Evolutionary conservation across 1,284 basidiomycete genomes (phyloP).

Genomic region (Ustilago vetiveriae): DNA sequence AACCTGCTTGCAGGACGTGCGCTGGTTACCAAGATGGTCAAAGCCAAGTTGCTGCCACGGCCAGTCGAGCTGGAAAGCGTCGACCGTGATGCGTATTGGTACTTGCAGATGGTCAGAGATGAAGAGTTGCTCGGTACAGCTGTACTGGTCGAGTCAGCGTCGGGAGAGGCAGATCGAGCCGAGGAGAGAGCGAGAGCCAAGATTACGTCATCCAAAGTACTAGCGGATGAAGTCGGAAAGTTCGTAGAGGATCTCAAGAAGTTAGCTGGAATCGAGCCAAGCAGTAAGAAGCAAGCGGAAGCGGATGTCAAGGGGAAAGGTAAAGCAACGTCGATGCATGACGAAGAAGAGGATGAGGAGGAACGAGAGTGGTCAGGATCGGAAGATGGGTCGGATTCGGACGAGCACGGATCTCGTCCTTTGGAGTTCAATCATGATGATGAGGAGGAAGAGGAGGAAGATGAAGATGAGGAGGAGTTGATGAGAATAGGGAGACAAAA

Average conservation of each 20-base stretch:
- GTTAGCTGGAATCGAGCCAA: slow-evolving; percentile 25
- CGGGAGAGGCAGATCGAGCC: slow-evolving; percentile 57
- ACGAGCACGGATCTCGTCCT: slow-evolving; percentile 11
- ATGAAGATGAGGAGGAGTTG: slow-evolving; percentile 32
- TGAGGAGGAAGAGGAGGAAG: slow-evolving; percentile 15
- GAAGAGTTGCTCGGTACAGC: slow-evolving; percentile 60
- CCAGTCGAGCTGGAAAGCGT: slow-evolving; percentile 3
- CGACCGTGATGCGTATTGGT: slow-evolving; percentile 4
- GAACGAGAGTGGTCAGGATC: slow-evolving; percentile 47
- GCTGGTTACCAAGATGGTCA: slow-evolving; percentile 55
- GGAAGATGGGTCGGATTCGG: slow-evolving; percentile 39
- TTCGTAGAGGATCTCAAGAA: slow-evolving; percentile 70
- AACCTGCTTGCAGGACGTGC: slow-evolving; percentile 39
- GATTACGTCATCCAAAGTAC: slow-evolving; percentile 78
- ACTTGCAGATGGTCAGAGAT: slow-evolving; percentile 27
- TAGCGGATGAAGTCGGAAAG: slow-evolving; percentile 74
- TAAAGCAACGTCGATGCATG: slow-evolving; percentile 21
- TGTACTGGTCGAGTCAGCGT: slow-evolving; percentile 23
- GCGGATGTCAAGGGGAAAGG: slow-evolving; percentile 24
- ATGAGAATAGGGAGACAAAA: slow-evolving; percentile 34
- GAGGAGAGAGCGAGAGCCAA: slow-evolving; percentile 77
- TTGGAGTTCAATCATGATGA: slow-evolving; percentile 5
- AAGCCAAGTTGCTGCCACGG: slow-evolving; percentile 48
- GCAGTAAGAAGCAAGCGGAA: slow-evolving; percentile 3
- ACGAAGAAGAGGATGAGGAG: slow-evolving; percentile 33